These are phyloP conservation scores for Phytophthora hibernalis DNA, from an alignment of 352 stramenopile species.

Conservation along the genomic window DNA sequence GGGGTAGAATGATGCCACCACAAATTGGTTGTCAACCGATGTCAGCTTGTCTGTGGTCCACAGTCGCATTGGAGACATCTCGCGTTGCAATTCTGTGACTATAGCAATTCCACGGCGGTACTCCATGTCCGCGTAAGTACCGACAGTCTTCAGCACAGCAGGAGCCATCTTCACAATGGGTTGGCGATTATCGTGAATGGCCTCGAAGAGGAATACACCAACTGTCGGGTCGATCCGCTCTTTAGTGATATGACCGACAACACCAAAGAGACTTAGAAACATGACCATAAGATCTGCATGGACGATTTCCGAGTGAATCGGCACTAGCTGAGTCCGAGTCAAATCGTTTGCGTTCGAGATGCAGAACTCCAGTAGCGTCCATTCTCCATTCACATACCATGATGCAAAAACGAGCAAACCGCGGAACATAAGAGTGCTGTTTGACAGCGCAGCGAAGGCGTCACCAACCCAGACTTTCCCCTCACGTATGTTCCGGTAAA, in stretches of 20 bases:
- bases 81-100: slow-evolving; percentile 27
- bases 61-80: slow-evolving; percentile 42
- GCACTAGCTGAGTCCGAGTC: slow-evolving; percentile 27
- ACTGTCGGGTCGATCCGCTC: slow-evolving; percentile 36
- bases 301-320: slow-evolving; percentile 42
- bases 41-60: slow-evolving; percentile 41
- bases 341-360: slow-evolving; percentile 43
- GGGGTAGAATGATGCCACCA: slow-evolving; percentile 35
- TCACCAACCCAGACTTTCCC: slow-evolving; percentile 55
- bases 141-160: slow-evolving; percentile 15
- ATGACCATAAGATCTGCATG: slow-evolving; percentile 53
- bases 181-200: slow-evolving; percentile 37
- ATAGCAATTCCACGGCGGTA: slow-evolving; percentile 38
- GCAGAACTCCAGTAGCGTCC: slow-evolving; percentile 54
- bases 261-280: slow-evolving; percentile 37
- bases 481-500: slow-evolving; percentile 37
- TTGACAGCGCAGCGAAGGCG: slow-evolving; percentile 44
- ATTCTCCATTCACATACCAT: slow-evolving; percentile 54
- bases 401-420: slow-evolving; percentile 44
- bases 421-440: slow-evolving; percentile 43
- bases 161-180: slow-evolving; percentile 32
- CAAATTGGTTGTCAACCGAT: slow-evolving; percentile 29
- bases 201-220: slow-evolving; percentile 34
- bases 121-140: slow-evolving; percentile 28
- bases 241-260: slow-evolving; percentile 35